A percentile compares a stretch with the other conserved stretches of the same genome.
phyloP scores from a whole-genome alignment of 2,329 filamentous ascomycete genomes.

The Lecanoromycetidae sp. region DNA sequence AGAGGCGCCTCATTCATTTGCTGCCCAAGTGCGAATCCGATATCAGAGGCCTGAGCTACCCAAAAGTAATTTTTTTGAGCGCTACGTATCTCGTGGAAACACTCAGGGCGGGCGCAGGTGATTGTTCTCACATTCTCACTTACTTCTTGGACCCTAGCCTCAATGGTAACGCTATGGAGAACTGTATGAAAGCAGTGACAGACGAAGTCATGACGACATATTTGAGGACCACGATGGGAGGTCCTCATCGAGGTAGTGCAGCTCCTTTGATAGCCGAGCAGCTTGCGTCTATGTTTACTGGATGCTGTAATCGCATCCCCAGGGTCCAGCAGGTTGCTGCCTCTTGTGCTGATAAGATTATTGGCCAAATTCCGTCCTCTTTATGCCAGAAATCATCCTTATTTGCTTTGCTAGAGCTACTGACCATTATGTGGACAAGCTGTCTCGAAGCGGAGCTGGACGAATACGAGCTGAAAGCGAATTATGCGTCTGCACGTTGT shows the following conservation, averaged over 20 bases:
- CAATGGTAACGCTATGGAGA: conserved; percentile 47
- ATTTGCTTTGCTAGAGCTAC: conserved; percentile 80
- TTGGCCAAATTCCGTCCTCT: conserved; percentile 72
- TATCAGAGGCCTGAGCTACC: conserved; percentile 71
- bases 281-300: conserved; percentile 70
- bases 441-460: conserved; percentile 92
- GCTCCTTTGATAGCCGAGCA: conserved; percentile 83
- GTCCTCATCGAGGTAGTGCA: conserved; percentile 65
- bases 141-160: conserved; percentile 94
- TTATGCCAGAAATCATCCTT: conserved; percentile 82
- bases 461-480: conserved; percentile 75
- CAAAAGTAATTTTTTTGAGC: conserved; percentile 84
- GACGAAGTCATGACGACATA: conserved; percentile 68
- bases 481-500: conserved; percentile 64
- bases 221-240: conserved; percentile 59
- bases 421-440: conserved; percentile 89
- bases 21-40: conserved; percentile 67
- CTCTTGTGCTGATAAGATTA: conserved; percentile 71
- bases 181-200: conserved; percentile 51
- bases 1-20: conserved; percentile 60
- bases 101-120: conserved; percentile 70
- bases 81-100: conserved; percentile 82
- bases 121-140: conserved; percentile 76
- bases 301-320: conserved; percentile 86
- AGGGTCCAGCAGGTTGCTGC: conserved; percentile 82